phyloP scores from a whole-genome alignment of 2,329 filamentous ascomycete genomes.

The Pseudomassariella vexata region DNA sequence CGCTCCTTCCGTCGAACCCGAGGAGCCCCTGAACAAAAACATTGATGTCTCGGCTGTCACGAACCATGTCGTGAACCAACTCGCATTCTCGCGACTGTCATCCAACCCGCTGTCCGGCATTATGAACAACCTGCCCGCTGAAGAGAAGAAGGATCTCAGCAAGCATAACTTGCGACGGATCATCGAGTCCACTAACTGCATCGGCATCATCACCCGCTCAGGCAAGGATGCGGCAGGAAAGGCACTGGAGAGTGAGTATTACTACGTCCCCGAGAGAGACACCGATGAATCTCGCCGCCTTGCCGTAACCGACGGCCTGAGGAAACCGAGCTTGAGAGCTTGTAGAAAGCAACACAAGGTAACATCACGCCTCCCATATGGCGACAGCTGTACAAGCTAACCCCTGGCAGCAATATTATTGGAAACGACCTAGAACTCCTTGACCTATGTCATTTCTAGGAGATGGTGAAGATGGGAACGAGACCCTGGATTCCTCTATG shows the following conservation, averaged over 20 bases:
- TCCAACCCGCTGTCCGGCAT: conserved; percentile 89
- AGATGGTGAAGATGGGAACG: no score
- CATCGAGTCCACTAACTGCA: conserved; percentile 68
- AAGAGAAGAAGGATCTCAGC: conserved; percentile 54
- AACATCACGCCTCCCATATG: conserved; percentile 26
- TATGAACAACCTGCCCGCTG: conserved; percentile 73
- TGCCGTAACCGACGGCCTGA: conserved; percentile 77
- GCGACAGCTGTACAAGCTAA: conserved; percentile 7
- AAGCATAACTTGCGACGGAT: conserved; percentile 62
- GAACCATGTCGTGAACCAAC: conserved; percentile 91
- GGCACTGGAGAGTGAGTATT: conserved; percentile 90
- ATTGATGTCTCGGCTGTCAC: conserved; percentile 46
- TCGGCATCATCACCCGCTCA: conserved; percentile 82
- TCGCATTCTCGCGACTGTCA: conserved; percentile 88
- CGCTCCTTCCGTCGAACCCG: conserved; percentile 18
- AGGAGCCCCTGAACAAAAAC: conserved; percentile 21
- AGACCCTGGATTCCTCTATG: no score
- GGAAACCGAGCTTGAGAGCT: conserved; percentile 81
- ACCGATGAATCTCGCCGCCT: conserved; percentile 70
- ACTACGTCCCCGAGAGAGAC: conserved; percentile 88
- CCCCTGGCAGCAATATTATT: conserved; percentile 57
- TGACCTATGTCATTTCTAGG: no score
- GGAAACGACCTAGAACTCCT: conserved; percentile 59
- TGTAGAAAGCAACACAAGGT: conserved; percentile 98
- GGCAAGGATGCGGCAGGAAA: conserved; percentile 97